Evolutionary conservation across 169 alveolate genomes (phyloP).

Genomic region (Plasmodium gonderi): DNA sequence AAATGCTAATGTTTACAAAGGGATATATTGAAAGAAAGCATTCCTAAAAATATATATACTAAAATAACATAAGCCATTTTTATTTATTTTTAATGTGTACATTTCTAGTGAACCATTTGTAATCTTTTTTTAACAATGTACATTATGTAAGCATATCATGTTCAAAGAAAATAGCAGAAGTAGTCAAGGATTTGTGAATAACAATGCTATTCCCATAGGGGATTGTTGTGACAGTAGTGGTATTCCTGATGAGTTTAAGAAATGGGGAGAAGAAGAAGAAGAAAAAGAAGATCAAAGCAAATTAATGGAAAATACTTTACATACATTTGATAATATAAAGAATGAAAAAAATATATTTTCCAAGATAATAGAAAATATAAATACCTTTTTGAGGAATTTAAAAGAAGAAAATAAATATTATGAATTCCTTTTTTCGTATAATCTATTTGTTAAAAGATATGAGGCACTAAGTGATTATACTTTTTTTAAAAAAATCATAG

Average conservation of each 20-base stretch:
- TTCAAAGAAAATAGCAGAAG: not conserved
- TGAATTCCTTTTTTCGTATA: slow-evolving; percentile 28
- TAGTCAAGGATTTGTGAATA: not conserved
- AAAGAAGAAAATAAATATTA: slow-evolving; percentile 44
- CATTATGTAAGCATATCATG: not conserved
- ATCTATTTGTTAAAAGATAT: not conserved
- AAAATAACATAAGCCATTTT: no score
- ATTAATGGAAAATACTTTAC: not conserved
- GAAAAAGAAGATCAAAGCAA: not conserved
- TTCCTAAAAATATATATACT: no score
- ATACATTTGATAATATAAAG: slow-evolving; percentile 6
- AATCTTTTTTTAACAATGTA: not conserved
- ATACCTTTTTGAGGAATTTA: slow-evolving; percentile 17
- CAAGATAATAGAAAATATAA: slow-evolving; percentile 40
- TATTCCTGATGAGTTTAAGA: not conserved
- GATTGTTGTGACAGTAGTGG: not conserved
- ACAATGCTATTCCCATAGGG: not conserved
- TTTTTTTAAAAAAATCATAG: slow-evolving; percentile 20
- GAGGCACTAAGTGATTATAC: slow-evolving; percentile 1
- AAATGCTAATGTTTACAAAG: not conserved
- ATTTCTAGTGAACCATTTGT: not conserved
- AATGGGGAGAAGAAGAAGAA: slow-evolving; percentile 7
- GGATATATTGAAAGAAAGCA: no score
- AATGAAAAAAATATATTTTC: slow-evolving; percentile 13
- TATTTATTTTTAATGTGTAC: no score